Evolutionary conservation across 2,329 filamentous ascomycete species (phyloP).

Genomic region (Ceratocystis variospora): DNA sequence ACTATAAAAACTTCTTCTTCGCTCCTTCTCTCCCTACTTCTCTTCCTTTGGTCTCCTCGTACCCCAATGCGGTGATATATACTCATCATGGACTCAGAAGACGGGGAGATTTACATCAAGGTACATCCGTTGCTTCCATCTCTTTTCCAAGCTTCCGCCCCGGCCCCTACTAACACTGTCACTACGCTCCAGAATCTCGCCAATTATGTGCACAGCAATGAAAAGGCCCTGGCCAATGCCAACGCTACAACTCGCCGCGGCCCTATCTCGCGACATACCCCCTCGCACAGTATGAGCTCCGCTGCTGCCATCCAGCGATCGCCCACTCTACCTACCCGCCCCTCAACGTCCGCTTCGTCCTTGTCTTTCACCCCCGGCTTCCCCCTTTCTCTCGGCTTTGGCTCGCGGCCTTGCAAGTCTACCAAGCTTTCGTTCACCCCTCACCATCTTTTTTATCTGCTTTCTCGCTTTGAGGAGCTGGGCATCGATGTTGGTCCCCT

Average conservation of each 20-base stretch:
- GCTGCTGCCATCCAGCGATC: conserved; percentile 38
- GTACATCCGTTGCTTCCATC: conserved; percentile 32
- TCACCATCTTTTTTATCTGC: conserved; percentile 90
- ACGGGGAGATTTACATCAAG: conserved; percentile 82
- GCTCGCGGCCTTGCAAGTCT: conserved; percentile 73
- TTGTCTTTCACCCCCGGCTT: conserved; percentile 70
- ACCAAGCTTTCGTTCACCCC: conserved; percentile 86
- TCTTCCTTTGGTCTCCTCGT: neutral
- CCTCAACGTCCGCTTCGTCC: conserved; percentile 53
- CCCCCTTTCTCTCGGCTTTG: conserved; percentile 74
- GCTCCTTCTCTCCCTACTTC: neutral
- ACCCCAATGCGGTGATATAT: conserved; percentile 20
- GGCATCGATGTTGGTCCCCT: conserved; percentile 84
- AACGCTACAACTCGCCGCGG: conserved; percentile 65
- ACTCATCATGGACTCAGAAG: conserved; percentile 69
- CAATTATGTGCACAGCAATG: conserved; percentile 90
- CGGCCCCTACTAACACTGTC: conserved; percentile 2
- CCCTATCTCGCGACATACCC: conserved; percentile 52
- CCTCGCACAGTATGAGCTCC: conserved; percentile 50
- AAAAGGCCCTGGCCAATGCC: conserved; percentile 92
- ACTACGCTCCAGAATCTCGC: conserved; percentile 63
- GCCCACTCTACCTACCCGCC: conserved; percentile 45
- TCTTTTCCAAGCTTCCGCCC: neutral
- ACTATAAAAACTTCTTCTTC: neutral
- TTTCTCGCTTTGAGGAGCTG: conserved; percentile 89